These are phyloP conservation scores for Apiospora koreana DNA, from an alignment of 2,329 filamentous ascomycete species.

Conservation along the genomic window DNA sequence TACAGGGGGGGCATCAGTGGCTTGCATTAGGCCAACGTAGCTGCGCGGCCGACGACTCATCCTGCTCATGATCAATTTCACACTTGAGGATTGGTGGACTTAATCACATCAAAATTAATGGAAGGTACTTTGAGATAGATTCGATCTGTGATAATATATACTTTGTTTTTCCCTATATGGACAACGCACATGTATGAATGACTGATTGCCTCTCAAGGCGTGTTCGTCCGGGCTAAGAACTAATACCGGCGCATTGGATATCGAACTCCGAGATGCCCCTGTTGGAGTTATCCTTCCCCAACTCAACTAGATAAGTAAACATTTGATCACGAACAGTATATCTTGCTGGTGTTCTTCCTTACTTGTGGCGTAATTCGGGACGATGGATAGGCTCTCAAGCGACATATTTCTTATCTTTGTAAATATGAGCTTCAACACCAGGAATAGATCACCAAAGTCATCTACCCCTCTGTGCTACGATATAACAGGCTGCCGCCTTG, in stretches of 20 bases:
- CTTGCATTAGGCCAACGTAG: slow-evolving; percentile 1
- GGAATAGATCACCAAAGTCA: background rate
- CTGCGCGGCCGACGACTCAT: background rate
- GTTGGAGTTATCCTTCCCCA: too few relatives aligned
- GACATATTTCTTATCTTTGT: too few relatives aligned
- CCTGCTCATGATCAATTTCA: background rate
- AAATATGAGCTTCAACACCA: background rate
- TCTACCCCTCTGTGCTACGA: background rate
- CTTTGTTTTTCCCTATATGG: background rate
- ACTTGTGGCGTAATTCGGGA: background rate
- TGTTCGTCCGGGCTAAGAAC: background rate
- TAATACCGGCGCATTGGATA: background rate
- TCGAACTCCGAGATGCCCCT: background rate
- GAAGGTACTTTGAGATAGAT: too few relatives aligned
- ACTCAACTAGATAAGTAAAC: too few relatives aligned
- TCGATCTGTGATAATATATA: background rate
- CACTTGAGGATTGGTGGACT: background rate
- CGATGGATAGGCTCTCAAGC: too few relatives aligned
- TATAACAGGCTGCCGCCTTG: background rate
- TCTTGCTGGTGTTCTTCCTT: too few relatives aligned
- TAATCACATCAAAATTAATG: background rate
- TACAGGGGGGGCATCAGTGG: background rate
- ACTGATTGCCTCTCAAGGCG: background rate
- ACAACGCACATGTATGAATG: background rate
- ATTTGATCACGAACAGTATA: background rate